Evolutionary conservation across 2,329 filamentous ascomycete species (phyloP).

Genomic region (Madurella fahalii): DNA sequence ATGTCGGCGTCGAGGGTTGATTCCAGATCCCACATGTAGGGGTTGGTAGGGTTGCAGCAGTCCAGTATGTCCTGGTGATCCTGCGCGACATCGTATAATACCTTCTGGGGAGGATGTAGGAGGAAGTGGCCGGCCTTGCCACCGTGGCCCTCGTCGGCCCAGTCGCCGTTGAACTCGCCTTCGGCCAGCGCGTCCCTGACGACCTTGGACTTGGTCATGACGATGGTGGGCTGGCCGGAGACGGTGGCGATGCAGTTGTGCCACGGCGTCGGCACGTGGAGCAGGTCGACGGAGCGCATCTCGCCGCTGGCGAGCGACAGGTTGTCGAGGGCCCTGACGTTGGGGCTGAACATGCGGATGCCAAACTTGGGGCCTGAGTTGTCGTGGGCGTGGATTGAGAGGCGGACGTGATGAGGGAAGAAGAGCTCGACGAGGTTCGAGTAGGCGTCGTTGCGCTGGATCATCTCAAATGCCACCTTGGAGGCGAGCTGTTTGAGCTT

Average conservation of each 20-base stretch:
- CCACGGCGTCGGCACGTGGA: slow-evolving; percentile 6
- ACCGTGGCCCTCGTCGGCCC: no score
- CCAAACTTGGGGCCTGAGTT: slow-evolving; percentile 7
- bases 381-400: slow-evolving; percentile 8
- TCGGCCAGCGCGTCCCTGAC: not conserved
- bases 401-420: slow-evolving; percentile 5
- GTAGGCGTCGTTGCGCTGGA: slow-evolving; percentile 5
- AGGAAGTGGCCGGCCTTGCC: no score
- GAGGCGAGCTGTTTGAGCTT: slow-evolving; percentile 4
- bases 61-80: no score
- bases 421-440: slow-evolving; percentile 8
- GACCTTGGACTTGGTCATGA: slow-evolving; percentile 7
- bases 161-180: no score
- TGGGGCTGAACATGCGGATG: slow-evolving; percentile 2
- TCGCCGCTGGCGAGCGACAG: slow-evolving; percentile 2
- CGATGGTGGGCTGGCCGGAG: not conserved
- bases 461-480: slow-evolving; percentile 8
- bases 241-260: slow-evolving; percentile 5
- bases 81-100: no score
- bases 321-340: not conserved
- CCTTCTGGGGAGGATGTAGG: no score
- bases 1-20: no score
- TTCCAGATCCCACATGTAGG: no score
- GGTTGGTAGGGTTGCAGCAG: no score
- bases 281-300: slow-evolving; percentile 2